These are phyloP conservation scores for Fusarium coffeatum DNA, from an alignment of 2,329 filamentous ascomycete genomes.

Conservation along the genomic window DNA sequence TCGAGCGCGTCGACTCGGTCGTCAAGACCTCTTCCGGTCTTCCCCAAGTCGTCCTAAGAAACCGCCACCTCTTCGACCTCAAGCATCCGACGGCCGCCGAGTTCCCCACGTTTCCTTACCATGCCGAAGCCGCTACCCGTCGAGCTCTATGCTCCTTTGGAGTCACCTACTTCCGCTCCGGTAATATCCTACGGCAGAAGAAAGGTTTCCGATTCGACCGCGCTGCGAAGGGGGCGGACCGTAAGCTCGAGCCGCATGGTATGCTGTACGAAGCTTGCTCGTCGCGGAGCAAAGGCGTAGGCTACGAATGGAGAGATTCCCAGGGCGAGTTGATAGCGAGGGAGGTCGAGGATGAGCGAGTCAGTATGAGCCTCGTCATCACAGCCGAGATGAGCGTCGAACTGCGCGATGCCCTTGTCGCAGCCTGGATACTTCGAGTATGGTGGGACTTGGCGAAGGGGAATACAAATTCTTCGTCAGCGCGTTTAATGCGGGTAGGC, in stretches of 20 bases:
- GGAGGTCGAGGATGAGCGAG: conserved; percentile 46
- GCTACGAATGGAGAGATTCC: conserved; percentile 51
- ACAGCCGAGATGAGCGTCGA: conserved; percentile 47
- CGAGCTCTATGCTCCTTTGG: conserved; percentile 48
- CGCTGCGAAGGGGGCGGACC: conserved; percentile 43
- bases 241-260: conserved; percentile 36
- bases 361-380: conserved; percentile 48
- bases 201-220: conserved; percentile 49
- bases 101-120: conserved; percentile 48
- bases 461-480: conserved; percentile 46
- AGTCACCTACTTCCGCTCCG: conserved; percentile 43
- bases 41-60: conserved; percentile 45
- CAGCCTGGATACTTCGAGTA: conserved; percentile 51
- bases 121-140: conserved; percentile 50
- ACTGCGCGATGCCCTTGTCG: conserved; percentile 51
- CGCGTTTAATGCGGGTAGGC: conserved; percentile 35
- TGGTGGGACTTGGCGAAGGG: conserved; percentile 50
- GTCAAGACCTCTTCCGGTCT: conserved; percentile 40
- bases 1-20: conserved; percentile 49
- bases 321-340: conserved; percentile 47
- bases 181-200: conserved; percentile 35
- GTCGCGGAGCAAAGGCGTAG: conserved; percentile 43
- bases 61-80: conserved; percentile 52
- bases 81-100: conserved; percentile 48
- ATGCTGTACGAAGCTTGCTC: conserved; percentile 48